Base-by-base conservation (phyloP, 768 basidiomycete species). In the Phanerodontia chrysosporium region DNA sequence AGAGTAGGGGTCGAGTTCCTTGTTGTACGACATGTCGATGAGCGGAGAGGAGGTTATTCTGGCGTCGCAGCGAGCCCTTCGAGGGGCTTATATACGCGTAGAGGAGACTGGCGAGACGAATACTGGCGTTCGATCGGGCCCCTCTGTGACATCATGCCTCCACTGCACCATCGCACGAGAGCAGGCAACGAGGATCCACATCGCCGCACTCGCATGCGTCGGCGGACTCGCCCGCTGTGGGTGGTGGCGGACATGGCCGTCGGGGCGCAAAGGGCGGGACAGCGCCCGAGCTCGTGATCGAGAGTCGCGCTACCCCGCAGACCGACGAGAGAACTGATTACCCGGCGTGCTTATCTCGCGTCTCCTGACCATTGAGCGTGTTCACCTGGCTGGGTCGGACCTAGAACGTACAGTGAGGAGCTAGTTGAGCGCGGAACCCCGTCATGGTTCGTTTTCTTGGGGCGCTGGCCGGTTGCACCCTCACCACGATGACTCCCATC, bases 1-100 rank as follows among this genome's bases (percentile, higher is more conserved):
- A 64, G 85, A 83, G 75, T 88, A 92, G 7, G 91, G 87, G 73
- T 94, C 92, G 64, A 92, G 84, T n/a, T 69, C 56, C 52, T 69
- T 63, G 56, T 67, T 49, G 13, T 65, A 63, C n/a, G 67, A 62
- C 69, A 70, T 70, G 61, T 44, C 56, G 52, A 16, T 12, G 49
- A 29, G 46, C 27, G 5, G 18, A 18, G 24, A 24, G 46, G 46
- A 48, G 9, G 8, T 51, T 24, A 21, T 53, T 35, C 48, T 49
- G 24, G 24, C 24, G 6, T 27, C 24, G 24, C 5, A 1, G n/a
- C 2, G n/a, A 29, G 24, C 25, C 4, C 14, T 2, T 13, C 48
- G n/a, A 49, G 51, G 16, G 51, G 14, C 35, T 32, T 51, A 49
- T 51, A 51, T 51, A 51, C 49, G 12, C n/a, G 3, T 32, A 35